Evolutionary conservation across 768 basidiomycete species (phyloP), one percentile per base, ranked within the genome.

Genomic region (Boletus sp.): DNA sequence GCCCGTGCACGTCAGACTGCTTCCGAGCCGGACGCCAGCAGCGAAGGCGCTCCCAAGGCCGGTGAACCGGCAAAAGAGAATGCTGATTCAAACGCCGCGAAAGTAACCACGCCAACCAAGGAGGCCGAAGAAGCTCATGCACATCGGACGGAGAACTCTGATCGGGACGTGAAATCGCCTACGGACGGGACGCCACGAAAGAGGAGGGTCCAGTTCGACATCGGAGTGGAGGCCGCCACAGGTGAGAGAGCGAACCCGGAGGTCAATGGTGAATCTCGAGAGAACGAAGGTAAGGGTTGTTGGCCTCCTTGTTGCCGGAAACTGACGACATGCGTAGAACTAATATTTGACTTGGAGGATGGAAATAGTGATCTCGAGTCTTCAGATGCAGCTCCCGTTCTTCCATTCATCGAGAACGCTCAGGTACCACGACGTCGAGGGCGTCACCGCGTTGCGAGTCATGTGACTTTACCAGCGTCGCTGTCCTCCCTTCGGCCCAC

Each of bases 301-400:
- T 37, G 29, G 28, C 47, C 47, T 50, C 9, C 28, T 50, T 24
- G 10, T 52, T 45, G 4, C 49, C n/a, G 7, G 37, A 4, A 12
- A 30, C 52, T 66, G 51, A 65, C 36, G 55, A 15, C 36, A 35
- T 33, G 24, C n/a, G 46, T 41, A 87, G 88, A 84, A 52, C 77
- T 85, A 75, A 81, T 92, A 39, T 92, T 92, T 59, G 81, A 83
- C 51, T 73, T 90, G 60, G 90, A 92, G 50, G 83, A 84, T 44
- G 82, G 80, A 36, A 66, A 49, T 8, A 70, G 69, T 32, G 58
- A 70, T 62, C 73, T 64, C 40, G 63, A 75, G 40, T 63, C 71
- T 28, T 58, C 65, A 28, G 70, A 70, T 24, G 71, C 63, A 12
- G 73, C 75, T n/a, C 73, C 71, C 12, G 65, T 72, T 2, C 75